Conservation (phyloP, 768 basidiomycete genomes). For the Coprinopsis sp. region DNA sequence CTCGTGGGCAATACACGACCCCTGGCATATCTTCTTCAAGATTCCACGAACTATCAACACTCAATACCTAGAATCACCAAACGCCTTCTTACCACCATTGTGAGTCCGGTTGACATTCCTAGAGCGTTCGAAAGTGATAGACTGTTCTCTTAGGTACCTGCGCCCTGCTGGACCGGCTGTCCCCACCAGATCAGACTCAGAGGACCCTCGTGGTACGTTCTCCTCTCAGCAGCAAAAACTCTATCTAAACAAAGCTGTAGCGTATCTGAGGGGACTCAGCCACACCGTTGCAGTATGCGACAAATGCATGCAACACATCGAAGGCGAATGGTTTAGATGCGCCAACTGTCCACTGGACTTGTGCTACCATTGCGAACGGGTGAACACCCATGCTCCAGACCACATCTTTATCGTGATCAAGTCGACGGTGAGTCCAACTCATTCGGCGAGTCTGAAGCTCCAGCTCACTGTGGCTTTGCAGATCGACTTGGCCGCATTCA, state of each 20-base stretch:
- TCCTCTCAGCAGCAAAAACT: neutral
- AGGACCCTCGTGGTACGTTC: conserved; percentile 53
- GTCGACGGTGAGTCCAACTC: conserved; percentile 48
- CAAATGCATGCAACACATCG: conserved; percentile 74
- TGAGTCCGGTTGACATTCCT: conserved; percentile 29
- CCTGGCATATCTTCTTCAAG: conserved; percentile 85
- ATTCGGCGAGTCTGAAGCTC: neutral
- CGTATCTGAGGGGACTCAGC: conserved; percentile 54
- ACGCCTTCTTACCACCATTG: conserved; percentile 68
- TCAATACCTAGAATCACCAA: conserved; percentile 41
- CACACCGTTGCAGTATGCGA: conserved; percentile 80
- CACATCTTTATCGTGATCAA: conserved; percentile 91
- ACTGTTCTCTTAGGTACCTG: conserved; percentile 49
- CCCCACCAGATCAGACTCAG: conserved; percentile 31
- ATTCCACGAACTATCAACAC: conserved; percentile 70
- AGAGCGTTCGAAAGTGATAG: neutral
- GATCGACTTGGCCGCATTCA: conserved; percentile 73
- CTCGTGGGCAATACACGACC: conserved; percentile 79
- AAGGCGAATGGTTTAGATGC: conserved; percentile 90
- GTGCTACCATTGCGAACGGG: conserved; percentile 76
- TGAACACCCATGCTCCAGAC: conserved; percentile 77
- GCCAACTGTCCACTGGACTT: conserved; percentile 84
- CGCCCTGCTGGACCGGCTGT: conserved; percentile 54
- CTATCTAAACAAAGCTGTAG: conserved; percentile 28
- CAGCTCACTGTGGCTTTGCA: conserved; percentile 19